These are phyloP conservation scores for Ophiostoma populinum DNA, from an alignment of 2,329 filamentous ascomycete species.

Conservation along the genomic window DNA sequence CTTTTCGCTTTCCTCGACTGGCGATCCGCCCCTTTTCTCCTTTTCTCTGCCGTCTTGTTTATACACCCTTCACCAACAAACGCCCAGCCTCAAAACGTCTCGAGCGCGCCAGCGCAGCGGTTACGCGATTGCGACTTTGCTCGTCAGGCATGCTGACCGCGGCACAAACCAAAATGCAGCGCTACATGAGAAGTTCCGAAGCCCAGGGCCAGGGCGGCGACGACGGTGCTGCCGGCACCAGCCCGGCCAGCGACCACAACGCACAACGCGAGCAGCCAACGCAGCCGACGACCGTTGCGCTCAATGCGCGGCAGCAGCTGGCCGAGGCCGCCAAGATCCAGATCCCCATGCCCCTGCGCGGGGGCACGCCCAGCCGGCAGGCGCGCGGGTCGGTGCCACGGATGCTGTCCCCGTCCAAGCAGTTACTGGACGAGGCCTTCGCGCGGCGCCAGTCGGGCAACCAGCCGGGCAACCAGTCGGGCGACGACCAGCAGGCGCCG, in stretches of 20 bases:
- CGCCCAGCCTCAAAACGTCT: too few species aligned
- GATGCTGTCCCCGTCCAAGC: neutral
- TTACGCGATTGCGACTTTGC: too few species aligned
- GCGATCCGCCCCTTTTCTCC: too few species aligned
- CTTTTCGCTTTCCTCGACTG: too few species aligned
- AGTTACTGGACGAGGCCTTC: conserved; percentile 5
- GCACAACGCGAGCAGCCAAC: conserved; percentile 3
- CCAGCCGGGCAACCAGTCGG: too few species aligned
- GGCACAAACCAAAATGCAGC: conserved; percentile 13
- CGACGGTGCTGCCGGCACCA: neutral
- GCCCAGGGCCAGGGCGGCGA: conserved; percentile 9
- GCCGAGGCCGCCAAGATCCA: conserved; percentile 20
- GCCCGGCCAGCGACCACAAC: neutral
- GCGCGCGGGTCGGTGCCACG: neutral
- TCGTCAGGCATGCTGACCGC: conserved; percentile 13
- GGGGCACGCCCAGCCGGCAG: conserved; percentile 14
- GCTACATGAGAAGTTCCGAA: conserved; percentile 13
- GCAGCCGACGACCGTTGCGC: conserved; percentile 12
- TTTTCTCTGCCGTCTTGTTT: too few species aligned
- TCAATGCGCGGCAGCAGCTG: conserved; percentile 14
- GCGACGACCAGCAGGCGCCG: conserved; percentile 1
- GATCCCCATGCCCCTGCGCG: conserved; percentile 18
- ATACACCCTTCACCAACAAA: too few species aligned
- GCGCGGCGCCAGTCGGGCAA: neutral
- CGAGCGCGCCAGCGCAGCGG: too few species aligned